These are phyloP conservation scores for Yamagishiella unicocca DNA, from an alignment of 139 green algal species.

Conservation along the genomic window DNA sequence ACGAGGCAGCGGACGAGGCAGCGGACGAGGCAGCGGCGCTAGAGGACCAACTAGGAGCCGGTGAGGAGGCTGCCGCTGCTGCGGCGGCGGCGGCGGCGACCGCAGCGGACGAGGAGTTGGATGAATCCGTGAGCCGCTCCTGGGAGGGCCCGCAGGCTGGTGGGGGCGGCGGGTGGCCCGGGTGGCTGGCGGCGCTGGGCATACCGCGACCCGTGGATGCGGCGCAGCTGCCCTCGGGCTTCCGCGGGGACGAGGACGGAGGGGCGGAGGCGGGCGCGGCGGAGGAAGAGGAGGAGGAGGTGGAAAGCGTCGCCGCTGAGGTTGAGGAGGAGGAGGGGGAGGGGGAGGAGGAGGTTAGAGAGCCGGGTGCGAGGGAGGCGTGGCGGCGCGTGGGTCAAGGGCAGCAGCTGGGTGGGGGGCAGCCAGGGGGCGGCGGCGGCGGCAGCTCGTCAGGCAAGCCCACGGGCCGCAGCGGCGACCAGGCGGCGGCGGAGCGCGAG, in stretches of 20 bases:
- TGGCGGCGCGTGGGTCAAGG: too few species aligned
- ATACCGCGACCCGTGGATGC: conserved; percentile 9
- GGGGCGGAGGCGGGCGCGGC: not conserved
- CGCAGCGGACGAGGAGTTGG: not conserved
- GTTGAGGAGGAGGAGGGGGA: not conserved
- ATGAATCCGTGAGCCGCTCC: too few species aligned
- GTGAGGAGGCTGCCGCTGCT: too few species aligned
- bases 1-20: too few species aligned
- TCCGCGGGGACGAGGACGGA: not conserved
- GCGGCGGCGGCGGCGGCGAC: not conserved
- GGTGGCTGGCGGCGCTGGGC: conserved; percentile 34
- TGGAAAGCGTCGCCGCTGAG: not conserved
- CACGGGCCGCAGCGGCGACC: too few species aligned
- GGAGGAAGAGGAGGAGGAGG: not conserved
- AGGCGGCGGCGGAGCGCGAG: not conserved
- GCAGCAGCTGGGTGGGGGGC: too few species aligned
- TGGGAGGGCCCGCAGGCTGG: not conserved
- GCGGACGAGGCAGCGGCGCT: too few species aligned
- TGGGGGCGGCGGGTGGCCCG: not conserved
- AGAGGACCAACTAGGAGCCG: too few species aligned
- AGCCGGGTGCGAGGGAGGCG: too few species aligned
- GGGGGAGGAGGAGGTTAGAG: not conserved
- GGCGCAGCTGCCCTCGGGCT: not conserved
- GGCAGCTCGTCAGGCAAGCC: too few species aligned
- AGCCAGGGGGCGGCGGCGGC: too few species aligned